Base-by-base conservation (phyloP, 305 asterid genomes). In the Fraxinus dipetala region DNA sequence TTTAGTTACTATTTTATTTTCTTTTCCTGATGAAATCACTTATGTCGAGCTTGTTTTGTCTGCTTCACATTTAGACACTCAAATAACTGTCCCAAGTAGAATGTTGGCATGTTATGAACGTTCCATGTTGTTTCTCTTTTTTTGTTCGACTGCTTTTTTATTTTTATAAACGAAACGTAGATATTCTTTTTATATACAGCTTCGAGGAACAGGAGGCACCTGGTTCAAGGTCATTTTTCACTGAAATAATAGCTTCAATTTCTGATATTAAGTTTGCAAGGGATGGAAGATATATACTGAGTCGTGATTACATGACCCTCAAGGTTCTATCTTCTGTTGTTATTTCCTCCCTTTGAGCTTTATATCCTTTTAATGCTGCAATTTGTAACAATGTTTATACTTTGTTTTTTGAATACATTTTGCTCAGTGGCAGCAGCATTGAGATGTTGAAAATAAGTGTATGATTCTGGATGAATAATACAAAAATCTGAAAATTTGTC, bases 251-350 rank as follows among this genome's bases (percentile, higher is more conserved):
- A 88, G 97, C 99, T 86, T 96, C 99, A 26, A 90, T 96, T 84
- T 96, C 99, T 79, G 99, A 96, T 89, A 94, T 96, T 77, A 94
- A 96, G 94, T 96, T 96, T 88, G 92, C 98, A 30, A 94, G 81
- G 96, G 95, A 89, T 76, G 98, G 98, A 78, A 92, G 99, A 92
- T 89, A 94, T 83, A 90, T 96, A 85, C 92, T 96, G 75, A 94
- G 98, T 80, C 98, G 99, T 85, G 99, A 96, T 87, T 96, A 94
- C 90, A 96, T 96, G 99, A 96, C 98, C 90, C 98, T 96, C 77
- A 96, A 96, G 98, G 99, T 94, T 84, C 81, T 63, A 35, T 78
- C 79, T 82, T 83, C 76, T 61, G 28, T 24, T 36, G 76, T 45
- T 72, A 30, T 56, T 84, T 72, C 35, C 43, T 28, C 72, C 16